These are phyloP conservation scores for Pythium aphanidermatum DNA, from an alignment of 352 stramenopile species.

Conservation along the genomic window DNA sequence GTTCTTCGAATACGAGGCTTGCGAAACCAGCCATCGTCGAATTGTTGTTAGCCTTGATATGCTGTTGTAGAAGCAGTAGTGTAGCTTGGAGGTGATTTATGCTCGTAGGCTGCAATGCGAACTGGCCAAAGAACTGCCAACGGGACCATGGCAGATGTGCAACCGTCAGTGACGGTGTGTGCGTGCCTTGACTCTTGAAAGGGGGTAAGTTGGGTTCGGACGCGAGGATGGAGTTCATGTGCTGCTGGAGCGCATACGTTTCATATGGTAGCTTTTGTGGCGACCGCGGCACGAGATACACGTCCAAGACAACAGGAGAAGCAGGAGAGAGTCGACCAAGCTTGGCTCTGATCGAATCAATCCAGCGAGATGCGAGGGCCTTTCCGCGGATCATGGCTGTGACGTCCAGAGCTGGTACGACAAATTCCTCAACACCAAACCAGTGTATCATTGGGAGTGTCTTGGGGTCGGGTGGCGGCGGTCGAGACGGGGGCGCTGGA, in stretches of 20 bases:
- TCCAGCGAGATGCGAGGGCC: conserved; percentile 9
- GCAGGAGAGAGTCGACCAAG: neutral
- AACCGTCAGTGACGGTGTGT: conserved; percentile 10
- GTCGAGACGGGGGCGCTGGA: conserved; percentile 1
- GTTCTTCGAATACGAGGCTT: conserved; percentile 3
- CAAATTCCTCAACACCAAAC: conserved; percentile 37
- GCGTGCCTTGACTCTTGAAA: neutral
- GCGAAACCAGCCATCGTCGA: neutral
- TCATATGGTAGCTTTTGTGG: neutral
- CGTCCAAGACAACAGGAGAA: conserved; percentile 1
- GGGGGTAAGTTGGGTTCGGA: conserved; percentile 2
- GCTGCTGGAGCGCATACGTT: neutral
- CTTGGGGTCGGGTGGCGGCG: conserved; percentile 9
- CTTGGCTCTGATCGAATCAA: conserved; percentile 1
- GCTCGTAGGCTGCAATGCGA: conserved; percentile 1
- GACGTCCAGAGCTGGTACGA: conserved; percentile 20
- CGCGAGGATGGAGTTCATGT: conserved; percentile 5
- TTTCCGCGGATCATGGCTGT: conserved; percentile 20
- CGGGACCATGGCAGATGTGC: conserved; percentile 9
- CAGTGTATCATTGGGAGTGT: conserved; percentile 14
- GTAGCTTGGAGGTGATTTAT: conserved; percentile 11
- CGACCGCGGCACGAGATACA: conserved; percentile 10
- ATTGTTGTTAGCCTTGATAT: neutral
- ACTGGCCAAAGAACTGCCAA: conserved; percentile 16
- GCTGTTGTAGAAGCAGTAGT: conserved; percentile 4